Conservation (phyloP, 176 grass and related monocot species). For the Aegilops speltoides region DNA sequence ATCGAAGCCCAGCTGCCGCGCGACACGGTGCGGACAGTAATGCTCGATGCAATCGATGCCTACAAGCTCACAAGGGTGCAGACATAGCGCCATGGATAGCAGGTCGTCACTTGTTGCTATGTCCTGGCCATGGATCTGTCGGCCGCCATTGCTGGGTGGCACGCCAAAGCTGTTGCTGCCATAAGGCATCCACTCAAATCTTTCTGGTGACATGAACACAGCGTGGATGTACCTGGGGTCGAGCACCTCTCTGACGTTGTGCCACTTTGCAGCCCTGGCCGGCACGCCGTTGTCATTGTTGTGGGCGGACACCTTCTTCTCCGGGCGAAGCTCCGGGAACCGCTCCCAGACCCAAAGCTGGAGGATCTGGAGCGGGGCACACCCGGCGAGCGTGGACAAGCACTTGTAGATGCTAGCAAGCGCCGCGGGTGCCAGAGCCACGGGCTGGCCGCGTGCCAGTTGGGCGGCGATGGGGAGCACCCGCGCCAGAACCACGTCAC, state of each 20-base stretch:
- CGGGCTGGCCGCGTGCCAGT: slow-evolving; percentile 47
- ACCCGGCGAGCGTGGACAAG: slow-evolving; percentile 26
- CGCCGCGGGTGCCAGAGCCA: slow-evolving; percentile 62
- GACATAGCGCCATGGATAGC: slow-evolving; percentile 43
- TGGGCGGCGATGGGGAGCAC: slow-evolving; percentile 71
- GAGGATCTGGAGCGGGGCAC: slow-evolving; percentile 61
- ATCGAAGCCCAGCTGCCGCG: slow-evolving; percentile 91
- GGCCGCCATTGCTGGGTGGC: slow-evolving; percentile 11
- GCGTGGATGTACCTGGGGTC: background rate
- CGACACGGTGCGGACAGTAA: slow-evolving; percentile 71
- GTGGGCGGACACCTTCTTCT: background rate
- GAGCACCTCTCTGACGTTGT: slow-evolving; percentile 62
- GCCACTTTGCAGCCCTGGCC: slow-evolving; percentile 56
- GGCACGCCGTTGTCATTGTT: background rate
- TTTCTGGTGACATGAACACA: slow-evolving; percentile 3
- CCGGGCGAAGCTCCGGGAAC: slow-evolving; percentile 51
- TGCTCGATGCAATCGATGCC: slow-evolving; percentile 71
- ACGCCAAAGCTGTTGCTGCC: background rate
- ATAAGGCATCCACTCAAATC: slow-evolving; percentile 64
- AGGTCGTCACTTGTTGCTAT: slow-evolving; percentile 44
- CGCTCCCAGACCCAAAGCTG: slow-evolving; percentile 86
- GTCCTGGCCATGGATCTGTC: slow-evolving; percentile 38
- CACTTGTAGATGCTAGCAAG: slow-evolving; percentile 69
- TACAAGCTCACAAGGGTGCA: slow-evolving; percentile 63
- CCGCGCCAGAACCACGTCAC: background rate